Conservation (phyloP, 2,329 filamentous ascomycete species). For the Xylariaceae sp. region DNA sequence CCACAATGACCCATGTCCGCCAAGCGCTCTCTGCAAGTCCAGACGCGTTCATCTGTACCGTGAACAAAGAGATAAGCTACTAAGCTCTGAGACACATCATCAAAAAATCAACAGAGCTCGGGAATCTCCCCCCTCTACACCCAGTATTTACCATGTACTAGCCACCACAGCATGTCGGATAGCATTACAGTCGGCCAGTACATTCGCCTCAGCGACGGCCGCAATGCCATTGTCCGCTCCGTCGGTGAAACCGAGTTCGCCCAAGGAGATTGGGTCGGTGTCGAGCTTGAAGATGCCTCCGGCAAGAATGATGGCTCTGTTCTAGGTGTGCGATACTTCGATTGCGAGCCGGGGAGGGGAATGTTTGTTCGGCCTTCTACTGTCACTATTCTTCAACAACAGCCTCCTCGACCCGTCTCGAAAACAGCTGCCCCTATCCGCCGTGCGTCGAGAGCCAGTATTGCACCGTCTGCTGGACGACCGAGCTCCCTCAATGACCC, state of each 20-base stretch:
- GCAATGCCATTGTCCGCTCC: slow-evolving; percentile 74
- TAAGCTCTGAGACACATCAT: too few relatives aligned
- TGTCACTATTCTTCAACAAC: slow-evolving; percentile 52
- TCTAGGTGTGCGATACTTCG: slow-evolving; percentile 82
- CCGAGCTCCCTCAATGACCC: slow-evolving; percentile 53
- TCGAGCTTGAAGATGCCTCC: slow-evolving; percentile 75
- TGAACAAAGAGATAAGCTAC: too few relatives aligned
- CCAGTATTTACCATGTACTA: slow-evolving; percentile 27
- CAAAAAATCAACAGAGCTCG: neutral
- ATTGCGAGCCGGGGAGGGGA: slow-evolving; percentile 69
- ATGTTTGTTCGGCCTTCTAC: slow-evolving; percentile 82
- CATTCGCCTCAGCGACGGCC: slow-evolving; percentile 75
- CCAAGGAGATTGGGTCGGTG: slow-evolving; percentile 79
- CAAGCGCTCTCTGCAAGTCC: too few relatives aligned
- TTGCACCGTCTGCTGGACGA: slow-evolving; percentile 34
- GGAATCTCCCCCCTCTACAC: slow-evolving; percentile 6
- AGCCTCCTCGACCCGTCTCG: slow-evolving; percentile 41
- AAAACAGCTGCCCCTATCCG: slow-evolving; percentile 36
- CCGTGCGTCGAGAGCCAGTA: slow-evolving; percentile 35
- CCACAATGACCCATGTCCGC: too few relatives aligned
- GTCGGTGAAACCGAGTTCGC: slow-evolving; percentile 77
- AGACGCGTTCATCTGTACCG: too few relatives aligned
- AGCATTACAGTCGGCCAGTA: slow-evolving; percentile 64
- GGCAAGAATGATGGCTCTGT: slow-evolving; percentile 96
- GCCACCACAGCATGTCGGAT: slow-evolving; percentile 46